phyloP scores from a whole-genome alignment of 805 yeast genomes.

The Yarrowia osloensis region DNA sequence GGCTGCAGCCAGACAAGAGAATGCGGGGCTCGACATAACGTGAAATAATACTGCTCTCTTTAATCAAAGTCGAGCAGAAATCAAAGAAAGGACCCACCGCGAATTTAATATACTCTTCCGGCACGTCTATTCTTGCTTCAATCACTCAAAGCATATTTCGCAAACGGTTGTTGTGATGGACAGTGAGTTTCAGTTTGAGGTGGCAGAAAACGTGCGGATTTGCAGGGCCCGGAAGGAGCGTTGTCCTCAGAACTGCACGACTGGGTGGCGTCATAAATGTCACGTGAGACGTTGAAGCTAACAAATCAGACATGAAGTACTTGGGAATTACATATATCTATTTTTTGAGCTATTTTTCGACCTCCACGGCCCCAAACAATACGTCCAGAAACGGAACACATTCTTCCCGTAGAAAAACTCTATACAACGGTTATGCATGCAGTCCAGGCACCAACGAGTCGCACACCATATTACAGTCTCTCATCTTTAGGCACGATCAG shows the following conservation, averaged over 20 bases:
- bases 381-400: neutral
- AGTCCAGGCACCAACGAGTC: neutral
- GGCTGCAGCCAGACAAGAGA: neutral
- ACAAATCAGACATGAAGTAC: neutral
- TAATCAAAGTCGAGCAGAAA: neutral
- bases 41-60: neutral
- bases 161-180: neutral
- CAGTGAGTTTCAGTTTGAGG: neutral
- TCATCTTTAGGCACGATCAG: no score
- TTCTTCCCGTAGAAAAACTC: neutral
- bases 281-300: neutral
- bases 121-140: neutral
- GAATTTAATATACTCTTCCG: neutral
- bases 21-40: neutral
- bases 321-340: no score
- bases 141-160: neutral
- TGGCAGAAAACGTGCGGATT: conserved; percentile 5
- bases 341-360: no score
- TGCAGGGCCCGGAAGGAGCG: neutral
- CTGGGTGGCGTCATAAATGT: neutral
- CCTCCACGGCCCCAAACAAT: neutral
- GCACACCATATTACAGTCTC: neutral
- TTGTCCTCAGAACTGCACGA: neutral
- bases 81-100: neutral
- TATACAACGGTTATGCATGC: conserved; percentile 17